These are phyloP conservation scores for Exophiala sp. DNA, from an alignment of 2,329 filamentous ascomycete genomes.

Conservation along the genomic window DNA sequence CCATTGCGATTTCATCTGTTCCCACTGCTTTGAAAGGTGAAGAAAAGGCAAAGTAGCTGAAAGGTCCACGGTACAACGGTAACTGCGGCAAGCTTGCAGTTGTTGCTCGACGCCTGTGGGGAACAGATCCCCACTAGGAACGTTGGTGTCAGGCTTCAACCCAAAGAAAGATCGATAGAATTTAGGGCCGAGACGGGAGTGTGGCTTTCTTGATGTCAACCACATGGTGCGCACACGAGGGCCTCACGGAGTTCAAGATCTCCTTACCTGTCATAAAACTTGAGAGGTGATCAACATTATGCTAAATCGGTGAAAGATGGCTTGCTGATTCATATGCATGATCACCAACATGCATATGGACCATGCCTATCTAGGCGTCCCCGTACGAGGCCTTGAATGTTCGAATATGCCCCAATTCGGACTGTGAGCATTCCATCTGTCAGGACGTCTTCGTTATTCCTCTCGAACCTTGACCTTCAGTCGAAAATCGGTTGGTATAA, in stretches of 20 bases:
- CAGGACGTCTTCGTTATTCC: not conserved
- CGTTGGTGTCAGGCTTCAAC: too few species aligned
- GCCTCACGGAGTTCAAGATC: not conserved
- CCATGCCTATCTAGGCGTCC: too few species aligned
- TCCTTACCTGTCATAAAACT: not conserved
- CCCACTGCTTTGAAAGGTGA: not conserved
- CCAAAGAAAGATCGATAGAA: too few species aligned
- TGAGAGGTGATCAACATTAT: not conserved
- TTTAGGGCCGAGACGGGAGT: not conserved
- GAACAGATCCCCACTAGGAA: too few species aligned
- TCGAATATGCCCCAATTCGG: not conserved
- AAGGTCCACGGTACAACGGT: too few species aligned
- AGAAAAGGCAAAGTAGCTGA: too few species aligned
- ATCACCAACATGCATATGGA: too few species aligned
- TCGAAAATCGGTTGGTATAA: slow-evolving; percentile 36
- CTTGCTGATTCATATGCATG: too few species aligned
- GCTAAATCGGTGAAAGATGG: too few species aligned
- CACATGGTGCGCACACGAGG: slow-evolving; percentile 5
- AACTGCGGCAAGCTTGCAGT: too few species aligned
- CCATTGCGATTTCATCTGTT: not conserved
- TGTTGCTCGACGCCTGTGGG: too few species aligned
- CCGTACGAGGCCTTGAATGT: too few species aligned
- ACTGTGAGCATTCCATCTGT: not conserved
- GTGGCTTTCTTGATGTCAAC: slow-evolving; percentile 6
- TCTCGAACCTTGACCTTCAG: slow-evolving; percentile 30